Evolutionary conservation across 2,329 filamentous ascomycete species (phyloP).

Genomic region (Trichoderma sp.): DNA sequence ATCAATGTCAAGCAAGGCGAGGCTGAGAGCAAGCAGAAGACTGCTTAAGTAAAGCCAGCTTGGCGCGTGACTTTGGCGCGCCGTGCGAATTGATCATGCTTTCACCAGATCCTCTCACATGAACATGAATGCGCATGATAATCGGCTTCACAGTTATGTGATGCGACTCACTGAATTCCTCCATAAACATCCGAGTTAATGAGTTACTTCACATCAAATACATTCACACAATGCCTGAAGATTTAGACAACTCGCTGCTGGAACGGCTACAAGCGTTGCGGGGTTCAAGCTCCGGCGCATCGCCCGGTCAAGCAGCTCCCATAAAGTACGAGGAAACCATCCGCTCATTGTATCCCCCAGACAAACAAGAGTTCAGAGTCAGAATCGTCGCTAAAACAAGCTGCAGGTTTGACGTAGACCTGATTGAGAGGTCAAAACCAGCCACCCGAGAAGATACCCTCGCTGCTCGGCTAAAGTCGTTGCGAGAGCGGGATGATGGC

Average conservation of each 20-base stretch:
- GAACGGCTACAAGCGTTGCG: conserved; percentile 56
- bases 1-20: neutral
- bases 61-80: conserved; percentile 15
- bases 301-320: conserved; percentile 36
- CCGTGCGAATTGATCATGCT: neutral
- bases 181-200: neutral
- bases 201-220: neutral
- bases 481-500: conserved; percentile 45
- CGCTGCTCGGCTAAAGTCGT: conserved; percentile 51
- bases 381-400: neutral
- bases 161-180: neutral
- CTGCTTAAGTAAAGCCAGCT: conserved; percentile 14
- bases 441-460: conserved; percentile 53
- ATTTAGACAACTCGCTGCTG: conserved; percentile 50
- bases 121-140: neutral
- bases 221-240: conserved; percentile 34
- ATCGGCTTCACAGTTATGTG: neutral
- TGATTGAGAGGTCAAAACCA: conserved; percentile 46
- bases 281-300: conserved; percentile 34
- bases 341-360: neutral
- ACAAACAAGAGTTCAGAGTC: neutral
- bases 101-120: conserved; percentile 1
- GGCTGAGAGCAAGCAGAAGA: neutral
- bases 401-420: conserved; percentile 36
- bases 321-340: conserved; percentile 42